Evolutionary conservation across 2,329 filamentous ascomycete species (phyloP).

Genomic region (Aspergillus persii): DNA sequence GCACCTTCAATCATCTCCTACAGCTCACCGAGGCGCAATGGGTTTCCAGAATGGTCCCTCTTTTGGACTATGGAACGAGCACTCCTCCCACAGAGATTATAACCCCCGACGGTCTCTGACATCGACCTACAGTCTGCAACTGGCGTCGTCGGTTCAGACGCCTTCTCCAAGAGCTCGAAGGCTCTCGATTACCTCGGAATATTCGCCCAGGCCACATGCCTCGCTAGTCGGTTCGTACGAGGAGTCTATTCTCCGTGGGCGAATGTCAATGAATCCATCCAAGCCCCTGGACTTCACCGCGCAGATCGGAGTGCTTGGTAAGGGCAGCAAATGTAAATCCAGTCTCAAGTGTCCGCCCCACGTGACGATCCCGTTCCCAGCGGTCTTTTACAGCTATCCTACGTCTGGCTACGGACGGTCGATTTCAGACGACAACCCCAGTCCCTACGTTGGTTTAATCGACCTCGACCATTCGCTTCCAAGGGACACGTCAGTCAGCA

Average conservation of each 20-base stretch:
- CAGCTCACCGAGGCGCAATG: conserved; percentile 32
- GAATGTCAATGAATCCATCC: conserved; percentile 95
- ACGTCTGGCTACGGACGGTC: conserved; percentile 62
- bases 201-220: conserved; percentile 77
- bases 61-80: conserved; percentile 57
- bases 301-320: conserved; percentile 89
- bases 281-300: conserved; percentile 90
- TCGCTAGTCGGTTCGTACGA: conserved; percentile 98
- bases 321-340: conserved; percentile 83
- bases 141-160: conserved; percentile 45
- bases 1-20: conserved; percentile 46
- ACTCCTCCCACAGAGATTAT: conserved; percentile 71
- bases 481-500: conserved; percentile 40
- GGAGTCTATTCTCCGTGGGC: conserved; percentile 88
- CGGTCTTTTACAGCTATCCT: conserved; percentile 92
- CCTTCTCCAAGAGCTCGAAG: conserved; percentile 50
- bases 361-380: conserved; percentile 85
- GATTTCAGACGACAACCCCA: conserved; percentile 78
- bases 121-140: conserved; percentile 53
- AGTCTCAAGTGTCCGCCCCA: conserved; percentile 84
- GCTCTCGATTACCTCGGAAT: conserved; percentile 71
- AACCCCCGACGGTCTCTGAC: conserved; percentile 74
- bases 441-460: conserved; percentile 90
- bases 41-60: conserved; percentile 45
- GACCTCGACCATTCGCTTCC: conserved; percentile 81